Evolutionary conservation across 140 eudicot genomes (phyloP), one percentile per base, ranked within the genome.

Genomic region (Bidens hawaiensis): DNA sequence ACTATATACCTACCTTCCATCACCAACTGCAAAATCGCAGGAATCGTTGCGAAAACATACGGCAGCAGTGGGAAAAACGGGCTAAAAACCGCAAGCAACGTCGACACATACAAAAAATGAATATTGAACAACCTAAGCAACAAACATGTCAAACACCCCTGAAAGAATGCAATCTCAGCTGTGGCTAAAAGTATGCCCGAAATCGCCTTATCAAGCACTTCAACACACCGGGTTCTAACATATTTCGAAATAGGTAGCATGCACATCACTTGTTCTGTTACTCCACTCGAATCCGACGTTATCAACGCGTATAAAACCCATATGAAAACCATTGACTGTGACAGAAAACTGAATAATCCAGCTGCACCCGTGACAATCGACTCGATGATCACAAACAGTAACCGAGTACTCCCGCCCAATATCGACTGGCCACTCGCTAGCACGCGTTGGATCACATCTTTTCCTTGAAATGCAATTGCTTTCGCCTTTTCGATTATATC

Each of bases 331-430:
- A 91, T 82, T 0, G 86, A 68, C 50, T 91, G 96, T 1, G 96
- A 91, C 0, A 91, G 72, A 48, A 91, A 91, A 60, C 87, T 82
- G 68, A 91, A 71, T 4, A 91, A 27, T n/a, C 83, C 95, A 1
- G 93, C 98, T 0, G 98, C 98, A 4, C 98, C 98, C 4, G 91
- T 84, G 23, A 91, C 69, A n/a, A 91, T 91, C 4, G 98, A 91
- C 38, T 70, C 70, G 4, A 79, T 75, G 16, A 91, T 62, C 41
- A 77, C 76, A 48, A 87, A 73, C 42, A 91, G 1, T 19, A 91
- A 28, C 78, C 73, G 81, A 0, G 84, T 82, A 48, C 98, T 76
- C 6, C 96, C 89, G 22, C 96, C 98, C 3, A 91, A 19, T 2
- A 91, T 76, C 15, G 98, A 91, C 33, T 54, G 79, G 13, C 98